Percentiles rank a stretch among this genome's conserved stretches.
phyloP scores from a whole-genome alignment of 371 early-diverging fungal species.

The Entomophthora muscae region DNA sequence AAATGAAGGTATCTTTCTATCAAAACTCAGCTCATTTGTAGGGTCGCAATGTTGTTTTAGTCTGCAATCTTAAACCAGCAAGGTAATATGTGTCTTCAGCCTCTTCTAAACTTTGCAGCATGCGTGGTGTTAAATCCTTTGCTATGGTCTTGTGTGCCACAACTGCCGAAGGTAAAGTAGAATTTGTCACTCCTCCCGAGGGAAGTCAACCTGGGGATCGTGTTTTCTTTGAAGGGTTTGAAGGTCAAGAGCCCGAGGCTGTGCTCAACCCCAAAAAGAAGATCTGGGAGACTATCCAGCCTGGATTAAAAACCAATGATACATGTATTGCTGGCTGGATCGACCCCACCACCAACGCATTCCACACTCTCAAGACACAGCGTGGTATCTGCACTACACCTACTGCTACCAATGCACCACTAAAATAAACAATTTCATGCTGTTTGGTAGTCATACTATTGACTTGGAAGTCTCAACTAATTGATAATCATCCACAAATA shows the following conservation, averaged over 20 bases:
- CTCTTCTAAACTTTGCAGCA: slow-evolving; percentile 19
- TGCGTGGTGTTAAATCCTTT: slow-evolving; percentile 87
- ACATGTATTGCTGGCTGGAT: slow-evolving; percentile 60
- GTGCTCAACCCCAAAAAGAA: slow-evolving; percentile 94
- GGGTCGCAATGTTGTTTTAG: slow-evolving; percentile 33
- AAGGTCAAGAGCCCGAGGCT: slow-evolving; percentile 61
- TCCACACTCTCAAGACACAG: slow-evolving; percentile 38
- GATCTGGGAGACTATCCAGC: slow-evolving; percentile 90
- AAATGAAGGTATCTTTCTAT: slow-evolving; percentile 44
- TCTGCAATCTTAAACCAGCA: slow-evolving; percentile 90
- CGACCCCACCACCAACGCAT: slow-evolving; percentile 32
- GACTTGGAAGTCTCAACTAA: no score
- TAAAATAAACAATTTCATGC: slow-evolving; percentile 47
- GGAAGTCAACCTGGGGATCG: slow-evolving; percentile 78
- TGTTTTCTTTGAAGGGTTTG: slow-evolving; percentile 76
- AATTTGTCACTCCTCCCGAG: slow-evolving; percentile 74
- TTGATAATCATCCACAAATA: no score
- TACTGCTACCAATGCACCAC: slow-evolving; percentile 46
- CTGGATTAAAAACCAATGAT: slow-evolving; percentile 69
- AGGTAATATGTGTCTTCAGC: slow-evolving; percentile 11
- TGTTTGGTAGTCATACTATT: no score
- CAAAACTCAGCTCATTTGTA: not conserved
- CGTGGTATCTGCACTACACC: slow-evolving; percentile 30
- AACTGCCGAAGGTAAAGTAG: slow-evolving; percentile 70
- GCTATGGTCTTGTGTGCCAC: slow-evolving; percentile 93